phyloP scores from a whole-genome alignment of 2,329 filamentous ascomycete genomes.

The Chaetomiaceae sp. region DNA sequence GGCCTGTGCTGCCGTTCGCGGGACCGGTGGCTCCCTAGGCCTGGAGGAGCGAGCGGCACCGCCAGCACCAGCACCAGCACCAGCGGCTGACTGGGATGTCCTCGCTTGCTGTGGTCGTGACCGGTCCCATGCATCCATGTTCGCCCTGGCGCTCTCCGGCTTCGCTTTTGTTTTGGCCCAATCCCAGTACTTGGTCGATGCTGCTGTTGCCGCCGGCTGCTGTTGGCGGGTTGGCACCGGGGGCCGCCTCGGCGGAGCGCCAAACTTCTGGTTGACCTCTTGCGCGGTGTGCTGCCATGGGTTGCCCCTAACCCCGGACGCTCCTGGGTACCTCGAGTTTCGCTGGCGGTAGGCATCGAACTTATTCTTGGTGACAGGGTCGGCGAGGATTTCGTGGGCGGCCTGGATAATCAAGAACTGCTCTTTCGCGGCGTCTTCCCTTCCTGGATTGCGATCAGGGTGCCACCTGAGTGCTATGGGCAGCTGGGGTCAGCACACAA shows the following conservation, averaged over 20 bases:
- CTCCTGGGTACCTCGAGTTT: conserved; percentile 36
- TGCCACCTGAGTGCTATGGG: conserved; percentile 71
- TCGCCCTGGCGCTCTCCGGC: conserved; percentile 14
- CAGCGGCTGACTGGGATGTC: conserved; percentile 19
- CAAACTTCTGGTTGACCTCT: conserved; percentile 35
- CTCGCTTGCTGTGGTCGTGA: conserved; percentile 19
- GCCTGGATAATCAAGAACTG: conserved; percentile 84
- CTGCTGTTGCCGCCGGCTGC: conserved; percentile 18
- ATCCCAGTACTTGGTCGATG: conserved; percentile 22
- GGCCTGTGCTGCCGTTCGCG: conserved; percentile 46
- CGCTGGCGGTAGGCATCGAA: conserved; percentile 45
- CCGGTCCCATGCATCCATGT: conserved; percentile 23
- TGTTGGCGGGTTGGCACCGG: conserved; percentile 23
- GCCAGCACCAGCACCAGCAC: conserved; percentile 29
- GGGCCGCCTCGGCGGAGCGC: conserved; percentile 33
- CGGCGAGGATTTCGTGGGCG: conserved; percentile 67
- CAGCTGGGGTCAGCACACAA: conserved; percentile 20
- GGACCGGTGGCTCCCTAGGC: conserved; percentile 32
- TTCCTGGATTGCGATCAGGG: conserved; percentile 81
- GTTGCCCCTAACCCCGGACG: conserved; percentile 52
- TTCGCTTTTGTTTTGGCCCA: conserved; percentile 19
- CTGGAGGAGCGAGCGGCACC: conserved; percentile 26
- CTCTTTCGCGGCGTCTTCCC: conserved; percentile 69
- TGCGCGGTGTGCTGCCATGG: conserved; percentile 47
- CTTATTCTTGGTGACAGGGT: conserved; percentile 44